Percentiles rank a stretch among this genome's conserved stretches.
Conservation (phyloP, 2,329 filamentous ascomycete species). For the Diaporthe citriasiana region DNA sequence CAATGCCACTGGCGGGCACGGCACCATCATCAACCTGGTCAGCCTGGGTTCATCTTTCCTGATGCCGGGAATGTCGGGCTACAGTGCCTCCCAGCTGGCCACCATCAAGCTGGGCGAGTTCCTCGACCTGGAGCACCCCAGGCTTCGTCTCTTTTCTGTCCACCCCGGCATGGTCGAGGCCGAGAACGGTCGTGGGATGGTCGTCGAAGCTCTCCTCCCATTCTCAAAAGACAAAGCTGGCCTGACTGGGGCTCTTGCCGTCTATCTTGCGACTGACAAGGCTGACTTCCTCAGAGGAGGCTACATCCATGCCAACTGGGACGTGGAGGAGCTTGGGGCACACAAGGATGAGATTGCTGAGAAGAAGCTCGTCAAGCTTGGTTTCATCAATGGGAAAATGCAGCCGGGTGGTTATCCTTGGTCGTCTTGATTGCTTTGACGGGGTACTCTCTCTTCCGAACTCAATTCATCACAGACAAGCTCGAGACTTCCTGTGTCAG, state of each 20-base stretch:
- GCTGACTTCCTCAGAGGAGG: conserved; percentile 53
- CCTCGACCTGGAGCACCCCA: conserved; percentile 46
- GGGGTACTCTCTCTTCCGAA: neutral
- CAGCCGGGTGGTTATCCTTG: conserved; percentile 37
- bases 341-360: conserved; percentile 48
- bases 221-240: conserved; percentile 51
- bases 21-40: conserved; percentile 48
- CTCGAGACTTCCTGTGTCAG: too few species aligned
- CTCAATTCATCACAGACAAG: neutral
- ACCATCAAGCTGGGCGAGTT: conserved; percentile 47
- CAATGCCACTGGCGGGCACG: conserved; percentile 44
- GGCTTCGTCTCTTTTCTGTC: conserved; percentile 45
- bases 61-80: conserved; percentile 45
- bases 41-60: conserved; percentile 45
- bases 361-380: conserved; percentile 46
- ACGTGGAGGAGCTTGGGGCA: conserved; percentile 51
- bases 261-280: conserved; percentile 49
- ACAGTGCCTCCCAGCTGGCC: conserved; percentile 46
- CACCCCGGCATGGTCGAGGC: conserved; percentile 48
- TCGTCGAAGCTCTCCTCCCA: conserved; percentile 43
- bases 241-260: conserved; percentile 50
- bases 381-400: conserved; percentile 39
- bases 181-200: conserved; percentile 43
- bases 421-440: conserved; percentile 17
- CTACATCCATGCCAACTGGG: conserved; percentile 53